Conservation (phyloP, 495 filamentous ascomycete species). For the Tuber aestivum region DNA sequence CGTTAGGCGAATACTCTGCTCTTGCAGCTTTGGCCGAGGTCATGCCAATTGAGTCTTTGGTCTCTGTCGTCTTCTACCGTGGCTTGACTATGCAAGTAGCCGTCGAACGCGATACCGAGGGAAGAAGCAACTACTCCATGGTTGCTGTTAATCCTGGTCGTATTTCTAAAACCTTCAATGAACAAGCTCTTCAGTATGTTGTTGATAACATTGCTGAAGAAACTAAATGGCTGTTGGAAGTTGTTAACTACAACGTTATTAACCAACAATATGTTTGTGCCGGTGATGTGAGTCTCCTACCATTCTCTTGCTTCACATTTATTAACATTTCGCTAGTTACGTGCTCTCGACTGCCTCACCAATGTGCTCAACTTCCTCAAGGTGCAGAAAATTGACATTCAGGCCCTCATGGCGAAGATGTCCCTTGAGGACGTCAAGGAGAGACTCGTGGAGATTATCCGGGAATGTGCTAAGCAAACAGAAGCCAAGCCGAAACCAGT, state of each 20-base stretch:
- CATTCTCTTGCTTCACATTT: conserved; percentile 40
- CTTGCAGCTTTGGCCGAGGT: conserved; percentile 95
- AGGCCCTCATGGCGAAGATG: conserved; percentile 77
- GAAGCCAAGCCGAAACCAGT: conserved; percentile 80
- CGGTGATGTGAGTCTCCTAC: conserved; percentile 55
- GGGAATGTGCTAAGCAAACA: conserved; percentile 74
- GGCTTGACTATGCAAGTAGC: conserved; percentile 99
- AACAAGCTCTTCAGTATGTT: conserved; percentile 90
- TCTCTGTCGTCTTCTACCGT: conserved; percentile 98
- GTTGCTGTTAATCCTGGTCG: conserved; percentile 96
- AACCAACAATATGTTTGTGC: conserved; percentile 99
- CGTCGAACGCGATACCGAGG: conserved; percentile 87
- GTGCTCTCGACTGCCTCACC: conserved; percentile 88
- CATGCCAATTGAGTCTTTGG: conserved; percentile 97
- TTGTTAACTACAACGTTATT: conserved; percentile 98
- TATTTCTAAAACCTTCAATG: conserved; percentile 96
- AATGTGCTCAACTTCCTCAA: conserved; percentile 92
- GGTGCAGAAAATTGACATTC: conserved; percentile 91
- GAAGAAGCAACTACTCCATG: conserved; percentile 97
- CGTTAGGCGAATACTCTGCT: conserved; percentile 95
- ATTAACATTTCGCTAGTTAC: conserved; percentile 51
- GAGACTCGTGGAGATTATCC: conserved; percentile 78
- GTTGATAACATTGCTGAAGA: conserved; percentile 86
- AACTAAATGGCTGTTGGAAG: conserved; percentile 92
- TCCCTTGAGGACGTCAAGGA: conserved; percentile 68